Evolutionary conservation across 768 basidiomycete genomes (phyloP).

Genomic region (Heimioporus sp.): DNA sequence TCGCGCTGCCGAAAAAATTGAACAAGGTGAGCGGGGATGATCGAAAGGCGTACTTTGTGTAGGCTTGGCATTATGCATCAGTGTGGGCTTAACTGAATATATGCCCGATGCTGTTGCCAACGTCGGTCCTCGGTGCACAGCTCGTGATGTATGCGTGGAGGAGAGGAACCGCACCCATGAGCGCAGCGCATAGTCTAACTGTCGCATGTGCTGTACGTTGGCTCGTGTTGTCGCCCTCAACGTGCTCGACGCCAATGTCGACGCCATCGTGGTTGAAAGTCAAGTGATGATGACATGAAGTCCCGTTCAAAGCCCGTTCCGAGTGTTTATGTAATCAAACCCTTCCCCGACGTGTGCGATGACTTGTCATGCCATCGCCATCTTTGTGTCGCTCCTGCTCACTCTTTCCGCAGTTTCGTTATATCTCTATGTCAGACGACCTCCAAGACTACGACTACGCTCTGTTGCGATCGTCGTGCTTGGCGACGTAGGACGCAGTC

Average conservation of each 20-base stretch:
- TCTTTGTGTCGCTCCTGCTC: conserved; percentile 13
- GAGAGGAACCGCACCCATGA: conserved; percentile 25
- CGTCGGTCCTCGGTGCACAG: conserved; percentile 31
- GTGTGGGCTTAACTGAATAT: conserved; percentile 9
- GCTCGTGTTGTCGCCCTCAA: conserved; percentile 9
- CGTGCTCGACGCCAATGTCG: conserved; percentile 21
- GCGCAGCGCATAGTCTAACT: conserved; percentile 10
- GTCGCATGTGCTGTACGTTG: conserved; percentile 3
- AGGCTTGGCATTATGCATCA: conserved; percentile 10
- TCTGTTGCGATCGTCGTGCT: conserved; percentile 90
- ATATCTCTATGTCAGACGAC: conserved; percentile 17
- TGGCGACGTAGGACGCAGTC: conserved; percentile 94
- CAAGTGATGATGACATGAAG: background rate
- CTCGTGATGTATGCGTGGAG: conserved; percentile 14
- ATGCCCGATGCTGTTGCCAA: conserved; percentile 34
- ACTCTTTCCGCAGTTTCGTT: conserved; percentile 7
- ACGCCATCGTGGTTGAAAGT: conserved; percentile 17
- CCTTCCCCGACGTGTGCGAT: conserved; percentile 3
- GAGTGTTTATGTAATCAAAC: conserved; percentile 20
- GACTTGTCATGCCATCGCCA: conserved; percentile 1
- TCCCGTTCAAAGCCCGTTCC: background rate
- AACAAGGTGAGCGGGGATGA: background rate
- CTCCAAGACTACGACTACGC: conserved; percentile 47
- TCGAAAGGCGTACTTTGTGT: conserved; percentile 33
- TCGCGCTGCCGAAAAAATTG: conserved; percentile 47